phyloP scores from a whole-genome alignment of 306 rosid genomes.

The Glycine soja region DNA sequence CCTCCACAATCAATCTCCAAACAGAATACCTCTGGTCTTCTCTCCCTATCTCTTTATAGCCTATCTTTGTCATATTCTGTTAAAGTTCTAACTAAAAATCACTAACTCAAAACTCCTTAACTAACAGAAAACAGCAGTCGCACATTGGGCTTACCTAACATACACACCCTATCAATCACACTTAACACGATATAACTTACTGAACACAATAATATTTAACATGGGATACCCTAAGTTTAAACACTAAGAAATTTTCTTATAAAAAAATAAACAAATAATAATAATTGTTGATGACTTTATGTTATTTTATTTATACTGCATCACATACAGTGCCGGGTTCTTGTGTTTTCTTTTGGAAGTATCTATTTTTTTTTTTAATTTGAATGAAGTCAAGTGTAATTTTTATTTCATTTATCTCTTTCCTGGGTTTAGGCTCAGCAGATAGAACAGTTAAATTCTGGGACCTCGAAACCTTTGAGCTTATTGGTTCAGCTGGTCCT shows the following conservation, averaged over 20 bases:
- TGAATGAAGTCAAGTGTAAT: constrained; percentile 17
- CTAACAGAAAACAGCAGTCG: constrained; percentile 12
- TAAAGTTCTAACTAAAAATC: constrained; percentile 5
- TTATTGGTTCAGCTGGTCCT: constrained; percentile 98
- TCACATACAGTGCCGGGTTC: constrained; percentile 16
- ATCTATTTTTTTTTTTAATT: neutral
- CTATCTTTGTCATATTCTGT: neutral
- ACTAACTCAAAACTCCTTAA: constrained; percentile 2
- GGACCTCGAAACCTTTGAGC: constrained; percentile 99
- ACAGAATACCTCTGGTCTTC: neutral
- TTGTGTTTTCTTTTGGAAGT: constrained; percentile 30
- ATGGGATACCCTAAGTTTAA: constrained; percentile 4
- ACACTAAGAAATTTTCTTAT: neutral
- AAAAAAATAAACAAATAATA: neutral
- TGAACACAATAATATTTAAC: constrained; percentile 5
- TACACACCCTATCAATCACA: neutral
- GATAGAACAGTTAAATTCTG: constrained; percentile 98
- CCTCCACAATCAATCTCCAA: neutral
- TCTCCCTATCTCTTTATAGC: neutral
- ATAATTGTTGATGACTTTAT: constrained; percentile 7
- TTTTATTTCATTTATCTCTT: constrained; percentile 14
- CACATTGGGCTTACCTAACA: constrained; percentile 29
- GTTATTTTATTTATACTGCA: constrained; percentile 18
- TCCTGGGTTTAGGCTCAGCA: constrained; percentile 76
- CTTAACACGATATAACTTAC: neutral